Percentiles rank a stretch among this genome's conserved stretches.
phyloP scores from a whole-genome alignment of 495 filamentous ascomycete genomes.

The Trichoderma erinaceum region DNA sequence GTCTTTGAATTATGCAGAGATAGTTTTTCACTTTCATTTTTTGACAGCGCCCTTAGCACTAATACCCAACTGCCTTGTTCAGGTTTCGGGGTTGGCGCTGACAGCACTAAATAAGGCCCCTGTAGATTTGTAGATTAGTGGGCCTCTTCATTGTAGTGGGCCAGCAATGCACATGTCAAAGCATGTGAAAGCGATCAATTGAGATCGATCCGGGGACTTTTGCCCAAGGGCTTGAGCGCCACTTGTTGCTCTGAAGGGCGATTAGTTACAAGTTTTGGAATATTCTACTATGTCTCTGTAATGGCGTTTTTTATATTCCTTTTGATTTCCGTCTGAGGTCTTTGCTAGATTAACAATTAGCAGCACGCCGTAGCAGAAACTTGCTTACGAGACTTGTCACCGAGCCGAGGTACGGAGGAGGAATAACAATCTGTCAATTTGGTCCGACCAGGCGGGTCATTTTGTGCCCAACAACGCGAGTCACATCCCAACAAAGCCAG shows the following conservation, averaged over 20 bases:
- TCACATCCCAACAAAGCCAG: constrained; percentile 1
- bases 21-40: not conserved
- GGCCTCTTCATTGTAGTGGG: not conserved
- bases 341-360: not conserved
- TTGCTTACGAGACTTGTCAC: not conserved
- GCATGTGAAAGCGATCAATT: constrained; percentile 11
- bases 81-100: not conserved
- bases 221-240: not conserved
- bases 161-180: not conserved
- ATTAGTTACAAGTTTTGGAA: not conserved
- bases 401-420: constrained; percentile 4
- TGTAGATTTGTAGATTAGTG: not conserved
- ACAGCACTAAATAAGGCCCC: not conserved
- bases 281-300: not conserved
- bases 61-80: not conserved
- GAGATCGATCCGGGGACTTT: not conserved
- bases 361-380: too few relatives aligned
- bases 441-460: constrained; percentile 1
- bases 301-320: not conserved
- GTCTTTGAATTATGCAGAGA: not conserved
- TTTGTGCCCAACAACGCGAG: not conserved
- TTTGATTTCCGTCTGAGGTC: not conserved
- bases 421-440: not conserved
- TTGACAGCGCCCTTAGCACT: not conserved
- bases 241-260: not conserved